Conservation (phyloP, 2,329 filamentous ascomycete genomes). For the Mariannaea sp. region DNA sequence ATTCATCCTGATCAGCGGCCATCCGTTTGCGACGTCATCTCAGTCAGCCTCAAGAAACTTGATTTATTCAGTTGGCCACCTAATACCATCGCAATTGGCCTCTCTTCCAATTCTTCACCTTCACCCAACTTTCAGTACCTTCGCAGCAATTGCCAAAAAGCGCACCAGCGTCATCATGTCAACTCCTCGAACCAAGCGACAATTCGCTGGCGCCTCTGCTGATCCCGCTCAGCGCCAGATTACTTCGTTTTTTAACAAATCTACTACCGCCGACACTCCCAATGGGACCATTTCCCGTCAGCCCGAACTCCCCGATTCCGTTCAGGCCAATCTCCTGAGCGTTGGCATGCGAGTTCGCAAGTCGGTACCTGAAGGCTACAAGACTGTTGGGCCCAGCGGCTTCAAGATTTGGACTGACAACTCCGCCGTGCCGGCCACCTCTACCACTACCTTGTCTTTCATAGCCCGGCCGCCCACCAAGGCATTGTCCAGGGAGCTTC, state of each 20-base stretch:
- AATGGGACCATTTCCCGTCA: conserved; percentile 38
- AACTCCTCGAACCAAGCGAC: conserved; percentile 61
- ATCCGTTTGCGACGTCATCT: conserved; percentile 16
- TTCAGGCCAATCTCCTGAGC: conserved; percentile 83
- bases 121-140: conserved; percentile 3
- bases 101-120: not conserved
- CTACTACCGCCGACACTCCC: conserved; percentile 35
- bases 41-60: conserved; percentile 2
- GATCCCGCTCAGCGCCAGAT: conserved; percentile 66
- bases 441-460: no score
- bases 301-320: conserved; percentile 62
- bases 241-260: conserved; percentile 63
- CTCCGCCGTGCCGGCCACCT: conserved; percentile 26
- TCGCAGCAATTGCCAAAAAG: not conserved
- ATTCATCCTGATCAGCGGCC: not conserved
- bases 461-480: conserved; percentile 30
- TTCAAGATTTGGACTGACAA: conserved; percentile 58
- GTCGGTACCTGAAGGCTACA: conserved; percentile 91
- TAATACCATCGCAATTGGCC: conserved; percentile 4
- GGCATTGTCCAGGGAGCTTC: conserved; percentile 61
- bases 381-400: conserved; percentile 62
- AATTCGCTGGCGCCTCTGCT: conserved; percentile 63
- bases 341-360: conserved; percentile 97
- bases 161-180: conserved; percentile 51
- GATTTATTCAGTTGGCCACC: not conserved